Conservation (phyloP, 768 basidiomycete species). For the Fibroporia radiculosa region DNA sequence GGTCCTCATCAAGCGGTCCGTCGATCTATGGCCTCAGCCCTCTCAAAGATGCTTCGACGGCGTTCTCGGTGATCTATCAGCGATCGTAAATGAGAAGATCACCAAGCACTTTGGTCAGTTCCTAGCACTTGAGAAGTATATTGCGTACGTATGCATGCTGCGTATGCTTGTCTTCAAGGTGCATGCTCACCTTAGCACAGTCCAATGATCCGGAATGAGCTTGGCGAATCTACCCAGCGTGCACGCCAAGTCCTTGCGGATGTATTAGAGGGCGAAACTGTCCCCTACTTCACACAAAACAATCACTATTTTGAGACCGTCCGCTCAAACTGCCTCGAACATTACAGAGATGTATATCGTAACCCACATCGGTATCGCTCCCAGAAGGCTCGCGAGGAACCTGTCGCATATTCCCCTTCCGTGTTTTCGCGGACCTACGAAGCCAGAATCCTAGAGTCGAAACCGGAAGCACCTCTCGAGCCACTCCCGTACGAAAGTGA, state of each 20-base stretch:
- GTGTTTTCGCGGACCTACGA: conserved; percentile 33
- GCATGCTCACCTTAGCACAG: conserved; percentile 14
- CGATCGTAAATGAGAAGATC: conserved; percentile 23
- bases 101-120: conserved; percentile 34
- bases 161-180: neutral
- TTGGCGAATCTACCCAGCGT: conserved; percentile 21
- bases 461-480: conserved; percentile 41
- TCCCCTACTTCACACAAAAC: conserved; percentile 33
- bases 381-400: conserved; percentile 15
- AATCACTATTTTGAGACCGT: conserved; percentile 14
- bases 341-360: conserved; percentile 8
- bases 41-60: conserved; percentile 26
- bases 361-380: neutral
- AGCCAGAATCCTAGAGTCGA: conserved; percentile 27
- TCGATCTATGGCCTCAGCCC: conserved; percentile 30
- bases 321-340: conserved; percentile 15
- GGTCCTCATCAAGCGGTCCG: conserved; percentile 28
- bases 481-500: conserved; percentile 50
- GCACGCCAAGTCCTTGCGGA: conserved; percentile 23
- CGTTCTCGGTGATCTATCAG: conserved; percentile 24
- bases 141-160: conserved; percentile 25
- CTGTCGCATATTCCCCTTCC: no score
- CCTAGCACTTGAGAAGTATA: conserved; percentile 22
- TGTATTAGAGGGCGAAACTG: conserved; percentile 30
- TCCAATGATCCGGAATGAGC: conserved; percentile 18